Percentiles rank a stretch among this genome's conserved stretches.
Evolutionary conservation across 345 rosid genomes (phyloP).

Genomic region (Melaleuca alternifolia): DNA sequence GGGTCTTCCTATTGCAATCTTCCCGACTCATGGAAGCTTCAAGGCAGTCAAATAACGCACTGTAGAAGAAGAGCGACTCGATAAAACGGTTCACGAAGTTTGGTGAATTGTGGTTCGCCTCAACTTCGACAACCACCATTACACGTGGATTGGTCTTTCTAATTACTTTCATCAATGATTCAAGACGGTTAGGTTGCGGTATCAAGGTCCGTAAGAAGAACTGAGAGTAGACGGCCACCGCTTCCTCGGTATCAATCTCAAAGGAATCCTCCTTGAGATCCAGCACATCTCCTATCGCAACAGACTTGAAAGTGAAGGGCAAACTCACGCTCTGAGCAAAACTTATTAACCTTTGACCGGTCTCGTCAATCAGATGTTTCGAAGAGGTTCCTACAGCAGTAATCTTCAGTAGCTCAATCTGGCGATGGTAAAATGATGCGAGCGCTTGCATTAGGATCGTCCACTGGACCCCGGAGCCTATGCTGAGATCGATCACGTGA

Average conservation of each 20-base stretch:
- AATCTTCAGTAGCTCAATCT: constrained; percentile 32
- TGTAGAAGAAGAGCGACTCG: constrained; percentile 25
- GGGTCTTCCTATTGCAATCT: constrained; percentile 5
- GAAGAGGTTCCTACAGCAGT: constrained; percentile 23
- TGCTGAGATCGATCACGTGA: constrained; percentile 29
- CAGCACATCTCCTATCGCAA: constrained; percentile 21
- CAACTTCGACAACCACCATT: constrained; percentile 31
- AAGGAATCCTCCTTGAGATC: constrained; percentile 33
- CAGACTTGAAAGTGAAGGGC: constrained; percentile 24
- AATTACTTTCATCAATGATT: constrained; percentile 22
- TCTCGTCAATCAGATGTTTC: constrained; percentile 11
- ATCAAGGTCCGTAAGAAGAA: constrained; percentile 6
- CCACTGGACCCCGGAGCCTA: constrained; percentile 31
- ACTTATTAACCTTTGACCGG: constrained; percentile 22
- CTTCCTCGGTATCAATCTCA: constrained; percentile 19
- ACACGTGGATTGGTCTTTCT: constrained; percentile 18
- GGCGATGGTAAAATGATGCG: constrained; percentile 5
- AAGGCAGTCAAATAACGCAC: constrained; percentile 31
- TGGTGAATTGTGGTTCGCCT: constrained; percentile 34
- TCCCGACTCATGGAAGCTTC: constrained; percentile 20
- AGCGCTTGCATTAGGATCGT: constrained; percentile 43
- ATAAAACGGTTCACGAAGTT: constrained; percentile 28
- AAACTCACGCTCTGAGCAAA: constrained; percentile 27
- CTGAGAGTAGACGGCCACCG: constrained; percentile 12
- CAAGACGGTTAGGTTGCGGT: constrained; percentile 18